Percentiles rank a stretch among this genome's conserved stretches.
These are phyloP conservation scores for Ceratocystis harringtonii DNA, from an alignment of 2,329 filamentous ascomycete genomes.

Conservation along the genomic window DNA sequence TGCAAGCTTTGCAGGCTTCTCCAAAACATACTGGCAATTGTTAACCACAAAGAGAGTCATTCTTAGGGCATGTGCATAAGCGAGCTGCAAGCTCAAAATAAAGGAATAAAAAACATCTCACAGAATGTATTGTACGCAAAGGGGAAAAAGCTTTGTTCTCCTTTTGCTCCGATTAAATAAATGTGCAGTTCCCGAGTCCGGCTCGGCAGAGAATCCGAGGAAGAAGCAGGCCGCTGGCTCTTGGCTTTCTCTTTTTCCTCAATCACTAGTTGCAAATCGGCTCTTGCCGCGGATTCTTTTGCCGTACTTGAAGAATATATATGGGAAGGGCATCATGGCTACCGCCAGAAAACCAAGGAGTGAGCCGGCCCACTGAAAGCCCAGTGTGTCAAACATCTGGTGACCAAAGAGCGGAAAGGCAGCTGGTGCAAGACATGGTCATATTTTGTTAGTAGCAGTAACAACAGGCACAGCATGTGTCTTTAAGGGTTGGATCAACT, in stretches of 20 bases:
- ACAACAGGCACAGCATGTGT: slow-evolving; percentile 13
- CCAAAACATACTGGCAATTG: not conserved
- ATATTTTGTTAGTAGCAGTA: slow-evolving; percentile 7
- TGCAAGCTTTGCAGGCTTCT: not conserved
- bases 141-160: not conserved
- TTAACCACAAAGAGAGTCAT: not conserved
- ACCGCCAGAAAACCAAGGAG: slow-evolving; percentile 47
- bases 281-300: slow-evolving; percentile 41
- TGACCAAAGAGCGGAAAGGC: slow-evolving; percentile 62
- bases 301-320: slow-evolving; percentile 46
- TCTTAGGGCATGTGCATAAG: not conserved
- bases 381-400: slow-evolving; percentile 55
- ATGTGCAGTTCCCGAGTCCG: not conserved
- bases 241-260: not conserved
- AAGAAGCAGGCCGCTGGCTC: not conserved
- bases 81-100: not conserved
- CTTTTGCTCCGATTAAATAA: not conserved
- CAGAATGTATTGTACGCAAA: not conserved
- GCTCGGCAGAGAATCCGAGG: not conserved
- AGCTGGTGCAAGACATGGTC: slow-evolving; percentile 30
- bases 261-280: slow-evolving; percentile 32
- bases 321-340: slow-evolving; percentile 49
- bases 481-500: no score
- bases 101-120: not conserved
- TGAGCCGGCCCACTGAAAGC: slow-evolving; percentile 54